Evolutionary conservation across 208 protist genomes (phyloP).

Genomic region (Wallacemonas sp.): DNA sequence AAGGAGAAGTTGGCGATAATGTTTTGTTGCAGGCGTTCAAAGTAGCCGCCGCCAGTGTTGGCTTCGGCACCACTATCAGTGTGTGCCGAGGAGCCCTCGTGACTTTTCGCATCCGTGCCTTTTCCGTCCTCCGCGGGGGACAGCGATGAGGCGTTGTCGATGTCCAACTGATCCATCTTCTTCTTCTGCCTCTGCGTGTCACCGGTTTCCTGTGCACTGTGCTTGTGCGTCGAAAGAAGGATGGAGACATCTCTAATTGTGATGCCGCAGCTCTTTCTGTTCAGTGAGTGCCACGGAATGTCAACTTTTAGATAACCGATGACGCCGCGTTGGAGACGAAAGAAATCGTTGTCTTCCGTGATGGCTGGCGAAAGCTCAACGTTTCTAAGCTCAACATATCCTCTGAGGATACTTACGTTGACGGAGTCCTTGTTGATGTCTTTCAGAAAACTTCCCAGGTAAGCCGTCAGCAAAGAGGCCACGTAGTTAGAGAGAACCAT

Average conservation of each 20-base stretch:
- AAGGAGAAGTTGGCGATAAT: slow-evolving; percentile 65
- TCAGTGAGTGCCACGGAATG: slow-evolving; percentile 62
- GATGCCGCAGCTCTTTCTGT: slow-evolving; percentile 54
- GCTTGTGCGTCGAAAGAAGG: slow-evolving; percentile 13
- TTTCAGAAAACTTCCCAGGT: slow-evolving; percentile 65
- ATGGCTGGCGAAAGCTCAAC: slow-evolving; percentile 47
- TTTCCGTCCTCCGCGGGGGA: neutral
- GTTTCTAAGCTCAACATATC: slow-evolving; percentile 59
- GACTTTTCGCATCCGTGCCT: neutral
- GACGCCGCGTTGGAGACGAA: slow-evolving; percentile 32
- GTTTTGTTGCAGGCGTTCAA: slow-evolving; percentile 48
- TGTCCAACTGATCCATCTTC: slow-evolving; percentile 4
- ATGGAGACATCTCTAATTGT: slow-evolving; percentile 40
- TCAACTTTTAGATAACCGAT: slow-evolving; percentile 46
- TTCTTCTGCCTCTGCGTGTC: neutral
- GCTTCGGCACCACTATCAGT: neutral
- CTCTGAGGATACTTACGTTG: slow-evolving; percentile 53
- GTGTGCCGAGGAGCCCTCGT: neutral
- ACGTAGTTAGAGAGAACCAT: slow-evolving; percentile 75
- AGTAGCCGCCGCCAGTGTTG: slow-evolving; percentile 20
- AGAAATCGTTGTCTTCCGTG: slow-evolving; percentile 21
- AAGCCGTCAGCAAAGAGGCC: slow-evolving; percentile 42
- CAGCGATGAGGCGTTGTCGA: neutral
- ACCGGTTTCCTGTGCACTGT: neutral
- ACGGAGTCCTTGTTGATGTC: slow-evolving; percentile 48